Evolutionary conservation across 2,329 filamentous ascomycete genomes (phyloP).

Genomic region (Neobulgaria alba): DNA sequence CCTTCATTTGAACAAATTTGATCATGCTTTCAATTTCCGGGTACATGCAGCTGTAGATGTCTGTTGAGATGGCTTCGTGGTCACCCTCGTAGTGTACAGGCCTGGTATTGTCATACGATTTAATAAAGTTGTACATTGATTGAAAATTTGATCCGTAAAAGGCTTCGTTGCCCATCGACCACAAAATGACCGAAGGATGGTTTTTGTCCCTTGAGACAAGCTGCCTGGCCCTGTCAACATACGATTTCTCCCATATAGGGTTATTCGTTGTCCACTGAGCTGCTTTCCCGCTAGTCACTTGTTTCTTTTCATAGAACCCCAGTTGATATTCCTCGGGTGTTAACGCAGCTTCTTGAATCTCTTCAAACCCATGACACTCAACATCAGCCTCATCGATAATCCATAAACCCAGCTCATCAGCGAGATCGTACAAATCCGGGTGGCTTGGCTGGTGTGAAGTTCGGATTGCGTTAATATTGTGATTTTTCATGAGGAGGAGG

Average conservation of each 20-base stretch:
- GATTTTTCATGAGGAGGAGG: slow-evolving; percentile 42
- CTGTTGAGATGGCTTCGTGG: slow-evolving; percentile 38
- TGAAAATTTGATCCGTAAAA: slow-evolving; percentile 61
- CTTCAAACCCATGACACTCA: slow-evolving; percentile 40
- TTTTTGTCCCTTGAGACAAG: slow-evolving; percentile 61
- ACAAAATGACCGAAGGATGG: slow-evolving; percentile 60
- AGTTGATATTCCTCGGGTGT: slow-evolving; percentile 44
- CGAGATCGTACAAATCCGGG: slow-evolving; percentile 46
- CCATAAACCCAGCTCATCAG: slow-evolving; percentile 57
- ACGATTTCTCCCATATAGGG: slow-evolving; percentile 50
- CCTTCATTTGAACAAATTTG: slow-evolving; percentile 30
- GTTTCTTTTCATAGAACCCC: slow-evolving; percentile 51
- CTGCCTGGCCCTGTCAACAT: slow-evolving; percentile 56
- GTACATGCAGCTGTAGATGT: slow-evolving; percentile 49
- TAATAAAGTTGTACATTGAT: slow-evolving; percentile 53
- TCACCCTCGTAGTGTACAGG: slow-evolving; percentile 49
- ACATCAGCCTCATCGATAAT: slow-evolving; percentile 42
- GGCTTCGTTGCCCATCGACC: slow-evolving; percentile 65
- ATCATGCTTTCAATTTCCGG: slow-evolving; percentile 35
- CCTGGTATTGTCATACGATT: slow-evolving; percentile 37
- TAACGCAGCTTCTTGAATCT: slow-evolving; percentile 30
- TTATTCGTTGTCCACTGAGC: slow-evolving; percentile 53
- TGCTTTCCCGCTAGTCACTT: slow-evolving; percentile 42
- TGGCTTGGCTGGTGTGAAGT: slow-evolving; percentile 60
- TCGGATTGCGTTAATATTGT: slow-evolving; percentile 61